A percentile compares a stretch with the other conserved stretches of the same genome.
These are phyloP conservation scores for Hanseniaspora thailandica DNA, from an alignment of 805 yeast species.

Conservation along the genomic window DNA sequence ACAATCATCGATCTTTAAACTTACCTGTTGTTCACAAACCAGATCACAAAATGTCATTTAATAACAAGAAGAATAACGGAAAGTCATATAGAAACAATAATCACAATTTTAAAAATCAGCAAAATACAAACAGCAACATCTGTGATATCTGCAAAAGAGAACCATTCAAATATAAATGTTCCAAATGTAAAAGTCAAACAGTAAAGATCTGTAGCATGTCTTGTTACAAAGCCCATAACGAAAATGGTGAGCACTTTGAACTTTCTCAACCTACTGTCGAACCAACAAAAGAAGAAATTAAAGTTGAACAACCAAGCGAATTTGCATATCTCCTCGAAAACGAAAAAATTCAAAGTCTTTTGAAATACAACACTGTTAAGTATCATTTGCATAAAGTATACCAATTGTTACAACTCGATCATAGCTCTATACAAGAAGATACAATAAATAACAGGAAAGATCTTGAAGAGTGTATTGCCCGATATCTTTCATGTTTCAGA, in stretches of 20 bases:
- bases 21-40: too few species aligned
- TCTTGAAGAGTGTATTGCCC: conserved; percentile 41
- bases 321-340: conserved; percentile 31
- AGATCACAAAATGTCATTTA: not conserved
- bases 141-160: conserved; percentile 30
- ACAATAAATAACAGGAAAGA: conserved; percentile 24
- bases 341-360: conserved; percentile 33
- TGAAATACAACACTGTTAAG: conserved; percentile 38
- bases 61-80: not conserved
- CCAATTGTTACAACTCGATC: conserved; percentile 32
- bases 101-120: too few species aligned
- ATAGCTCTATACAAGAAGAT: conserved; percentile 16
- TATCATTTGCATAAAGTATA: conserved; percentile 42
- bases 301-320: too few species aligned
- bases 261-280: conserved; percentile 13
- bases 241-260: conserved; percentile 26
- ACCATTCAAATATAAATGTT: conserved; percentile 37
- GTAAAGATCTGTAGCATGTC: conserved; percentile 42
- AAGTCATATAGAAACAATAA: conserved; percentile 1
- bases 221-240: conserved; percentile 41
- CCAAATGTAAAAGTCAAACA: conserved; percentile 30
- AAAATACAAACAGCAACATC: not conserved
- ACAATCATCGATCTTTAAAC: too few species aligned
- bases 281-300: conserved; percentile 6
- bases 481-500: conserved; percentile 46